Evolutionary conservation across 2,329 filamentous ascomycete species (phyloP).

Genomic region (Penicillium sclerotiorum): DNA sequence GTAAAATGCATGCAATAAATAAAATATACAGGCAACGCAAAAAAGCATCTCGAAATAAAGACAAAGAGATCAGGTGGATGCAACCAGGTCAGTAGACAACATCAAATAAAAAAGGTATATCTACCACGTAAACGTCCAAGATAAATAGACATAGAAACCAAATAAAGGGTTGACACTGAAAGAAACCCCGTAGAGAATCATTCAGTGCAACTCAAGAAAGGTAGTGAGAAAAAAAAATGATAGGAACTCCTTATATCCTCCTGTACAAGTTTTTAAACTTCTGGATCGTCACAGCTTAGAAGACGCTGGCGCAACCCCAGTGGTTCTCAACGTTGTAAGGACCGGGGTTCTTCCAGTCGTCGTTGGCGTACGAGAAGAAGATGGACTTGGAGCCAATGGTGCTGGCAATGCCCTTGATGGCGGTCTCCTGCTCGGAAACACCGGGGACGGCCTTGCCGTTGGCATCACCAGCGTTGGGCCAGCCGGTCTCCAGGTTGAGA

Average conservation of each 20-base stretch:
- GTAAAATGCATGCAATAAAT: constrained; percentile 8
- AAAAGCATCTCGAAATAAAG: constrained; percentile 25
- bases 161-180: no score
- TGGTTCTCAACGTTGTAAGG: constrained; percentile 73
- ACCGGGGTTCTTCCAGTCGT: constrained; percentile 77
- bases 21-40: constrained; percentile 15
- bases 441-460: constrained; percentile 76
- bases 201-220: constrained; percentile 9
- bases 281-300: constrained; percentile 39
- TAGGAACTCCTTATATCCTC: constrained; percentile 26
- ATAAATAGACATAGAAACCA: constrained; percentile 28
- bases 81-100: constrained; percentile 32
- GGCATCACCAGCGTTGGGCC: constrained; percentile 70
- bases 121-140: constrained; percentile 29
- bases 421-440: constrained; percentile 65
- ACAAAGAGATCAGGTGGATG: constrained; percentile 27
- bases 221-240: constrained; percentile 14
- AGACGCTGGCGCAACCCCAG: constrained; percentile 69
- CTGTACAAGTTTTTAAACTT: constrained; percentile 29
- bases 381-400: constrained; percentile 68
- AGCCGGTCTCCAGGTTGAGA: constrained; percentile 88
- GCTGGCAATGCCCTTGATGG: constrained; percentile 71
- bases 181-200: neutral
- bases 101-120: constrained; percentile 33
- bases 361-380: constrained; percentile 80